phyloP scores from a whole-genome alignment of 2,329 filamentous ascomycete genomes.

The Hyphodiscus sp. region DNA sequence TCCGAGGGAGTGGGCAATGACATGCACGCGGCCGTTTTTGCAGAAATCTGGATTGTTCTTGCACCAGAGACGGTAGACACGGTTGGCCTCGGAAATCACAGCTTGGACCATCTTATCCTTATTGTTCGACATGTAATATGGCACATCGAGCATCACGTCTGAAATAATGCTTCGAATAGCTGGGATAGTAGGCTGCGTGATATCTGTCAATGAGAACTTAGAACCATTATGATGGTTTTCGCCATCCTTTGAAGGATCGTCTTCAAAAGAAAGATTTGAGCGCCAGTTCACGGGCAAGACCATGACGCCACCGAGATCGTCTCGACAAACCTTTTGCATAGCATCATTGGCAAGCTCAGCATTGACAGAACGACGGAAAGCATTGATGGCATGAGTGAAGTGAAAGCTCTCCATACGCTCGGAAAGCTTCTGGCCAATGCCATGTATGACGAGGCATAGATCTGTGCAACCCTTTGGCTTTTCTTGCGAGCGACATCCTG shows the following conservation, averaged over 20 bases:
- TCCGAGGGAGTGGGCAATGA: conserved; percentile 89
- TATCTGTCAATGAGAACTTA: conserved; percentile 70
- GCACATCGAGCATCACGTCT: conserved; percentile 97
- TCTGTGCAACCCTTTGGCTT: conserved; percentile 70
- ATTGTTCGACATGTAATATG: conserved; percentile 95
- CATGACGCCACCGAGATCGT: conserved; percentile 85
- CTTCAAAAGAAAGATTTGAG: conserved; percentile 79
- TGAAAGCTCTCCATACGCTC: conserved; percentile 94
- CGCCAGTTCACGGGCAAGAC: conserved; percentile 93
- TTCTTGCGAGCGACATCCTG: conserved; percentile 58
- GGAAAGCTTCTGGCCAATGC: conserved; percentile 93
- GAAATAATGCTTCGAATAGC: conserved; percentile 91
- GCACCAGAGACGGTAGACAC: conserved; percentile 94
- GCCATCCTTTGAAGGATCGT: conserved; percentile 55
- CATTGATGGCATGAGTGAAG: conserved; percentile 93
- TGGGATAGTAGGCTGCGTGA: conserved; percentile 84
- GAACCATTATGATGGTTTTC: conserved; percentile 51
- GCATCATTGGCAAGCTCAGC: conserved; percentile 68
- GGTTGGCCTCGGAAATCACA: conserved; percentile 83
- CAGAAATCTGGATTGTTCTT: conserved; percentile 84
- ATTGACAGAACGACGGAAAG: conserved; percentile 80
- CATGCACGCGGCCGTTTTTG: conserved; percentile 74
- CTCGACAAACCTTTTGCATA: conserved; percentile 69
- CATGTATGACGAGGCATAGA: conserved; percentile 84
- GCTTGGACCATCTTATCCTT: conserved; percentile 92